These are phyloP conservation scores for Blumeria hordei DNA, from an alignment of 2,329 filamentous ascomycete species.

Conservation along the genomic window DNA sequence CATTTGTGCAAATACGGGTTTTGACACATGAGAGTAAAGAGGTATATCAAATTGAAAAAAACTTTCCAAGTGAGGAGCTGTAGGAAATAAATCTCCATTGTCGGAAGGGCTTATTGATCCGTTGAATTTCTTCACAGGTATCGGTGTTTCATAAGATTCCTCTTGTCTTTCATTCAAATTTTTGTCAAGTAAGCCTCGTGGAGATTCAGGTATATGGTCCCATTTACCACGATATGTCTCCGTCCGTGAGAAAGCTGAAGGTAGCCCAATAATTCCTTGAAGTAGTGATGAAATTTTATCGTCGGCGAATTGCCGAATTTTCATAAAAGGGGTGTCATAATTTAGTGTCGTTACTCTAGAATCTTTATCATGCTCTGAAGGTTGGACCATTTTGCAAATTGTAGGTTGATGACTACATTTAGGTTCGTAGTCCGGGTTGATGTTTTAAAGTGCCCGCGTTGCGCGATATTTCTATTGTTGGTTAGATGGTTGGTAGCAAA, in stretches of 20 bases:
- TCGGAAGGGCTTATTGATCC: background rate
- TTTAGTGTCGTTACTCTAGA: slow-evolving; percentile 5
- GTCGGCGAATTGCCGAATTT: slow-evolving; percentile 13
- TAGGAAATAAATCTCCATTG: background rate
- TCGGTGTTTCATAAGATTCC: slow-evolving; percentile 7
- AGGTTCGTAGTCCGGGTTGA: too few species aligned
- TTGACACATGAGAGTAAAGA: slow-evolving; percentile 10
- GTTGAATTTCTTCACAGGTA: slow-evolving; percentile 5
- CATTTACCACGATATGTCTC: slow-evolving; percentile 6
- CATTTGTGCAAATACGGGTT: slow-evolving; percentile 8
- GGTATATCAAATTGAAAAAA: slow-evolving; percentile 7
- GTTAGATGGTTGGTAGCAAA: background rate
- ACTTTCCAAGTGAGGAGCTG: background rate
- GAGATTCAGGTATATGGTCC: slow-evolving; percentile 11
- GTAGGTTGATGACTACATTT: too few species aligned
- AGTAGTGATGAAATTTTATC: slow-evolving; percentile 12
- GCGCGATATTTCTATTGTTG: background rate
- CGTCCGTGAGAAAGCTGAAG: slow-evolving; percentile 12
- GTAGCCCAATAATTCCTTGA: slow-evolving; percentile 14
- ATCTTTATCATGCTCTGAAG: slow-evolving; percentile 7
- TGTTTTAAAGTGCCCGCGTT: background rate
- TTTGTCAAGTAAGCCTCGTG: slow-evolving; percentile 10
- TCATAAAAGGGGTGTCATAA: slow-evolving; percentile 13
- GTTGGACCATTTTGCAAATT: slow-evolving; percentile 7
- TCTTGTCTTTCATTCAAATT: slow-evolving; percentile 6